A percentile compares a stretch with the other conserved stretches of the same genome.
Evolutionary conservation across 371 early-diverging fungal species (phyloP).

Genomic region (Mucor velutinosus): DNA sequence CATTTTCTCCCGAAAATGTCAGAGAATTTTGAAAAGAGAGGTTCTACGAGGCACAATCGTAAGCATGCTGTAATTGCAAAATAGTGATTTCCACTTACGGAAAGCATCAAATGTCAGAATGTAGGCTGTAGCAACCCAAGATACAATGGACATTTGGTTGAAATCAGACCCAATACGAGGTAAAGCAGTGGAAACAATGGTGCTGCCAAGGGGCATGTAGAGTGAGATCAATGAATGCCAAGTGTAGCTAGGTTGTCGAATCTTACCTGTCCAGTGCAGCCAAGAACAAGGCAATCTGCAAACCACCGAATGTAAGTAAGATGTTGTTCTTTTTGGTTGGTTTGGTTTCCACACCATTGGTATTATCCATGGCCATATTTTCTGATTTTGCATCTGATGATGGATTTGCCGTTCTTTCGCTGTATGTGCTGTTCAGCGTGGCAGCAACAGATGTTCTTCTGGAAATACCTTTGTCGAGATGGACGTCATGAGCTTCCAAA

Average conservation of each 20-base stretch:
- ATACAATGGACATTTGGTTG: conserved; percentile 53
- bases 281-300: conserved; percentile 70
- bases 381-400: background rate
- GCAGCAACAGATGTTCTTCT: conserved; percentile 7
- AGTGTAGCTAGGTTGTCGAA: background rate
- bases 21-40: conserved; percentile 64
- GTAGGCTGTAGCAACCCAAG: conserved; percentile 71
- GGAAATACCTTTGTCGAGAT: background rate
- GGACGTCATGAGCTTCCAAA: background rate
- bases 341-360: background rate
- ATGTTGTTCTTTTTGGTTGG: conserved; percentile 5
- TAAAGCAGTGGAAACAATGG: conserved; percentile 74
- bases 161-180: conserved; percentile 75
- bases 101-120: conserved; percentile 47
- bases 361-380: background rate
- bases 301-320: conserved; percentile 42
- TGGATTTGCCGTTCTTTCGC: background rate
- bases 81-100: conserved; percentile 44
- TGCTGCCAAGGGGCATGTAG: conserved; percentile 28
- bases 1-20: conserved; percentile 80
- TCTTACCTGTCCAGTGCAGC: conserved; percentile 72
- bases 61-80: conserved; percentile 71
- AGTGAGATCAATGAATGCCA: conserved; percentile 4
- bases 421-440: background rate
- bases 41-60: conserved; percentile 63